Base-by-base conservation (phyloP, 106 monocot species). In the Dendrobium nobile region DNA sequence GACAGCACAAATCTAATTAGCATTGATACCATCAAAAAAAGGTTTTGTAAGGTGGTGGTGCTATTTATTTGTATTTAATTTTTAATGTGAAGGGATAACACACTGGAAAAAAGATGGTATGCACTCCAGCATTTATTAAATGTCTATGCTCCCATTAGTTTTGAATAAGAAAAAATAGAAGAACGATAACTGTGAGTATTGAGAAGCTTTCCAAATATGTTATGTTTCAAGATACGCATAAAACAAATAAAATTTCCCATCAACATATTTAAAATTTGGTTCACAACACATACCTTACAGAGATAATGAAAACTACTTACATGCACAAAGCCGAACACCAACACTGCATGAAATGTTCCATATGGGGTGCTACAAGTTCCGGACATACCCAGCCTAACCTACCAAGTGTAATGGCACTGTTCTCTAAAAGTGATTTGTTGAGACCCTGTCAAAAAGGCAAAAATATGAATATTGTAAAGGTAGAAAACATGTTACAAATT, bases 331-430 rank as follows among this genome's bases (percentile, higher is more conserved):
- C 87, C 65, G 85, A 70, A 82, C 98, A 99, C 98, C 98, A 99
- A 70, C 82, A 79, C 72, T 91, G 89, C 89, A 99, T 88, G 86
- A 99, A 99, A 87, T 99, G 98, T 43, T 91, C 92, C 84, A 93
- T 85, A 86, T 95, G 98, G 37, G 98, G 98, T 59, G 98, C 85
- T 18, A 99, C 95, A 85, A 91, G 81, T 31, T 99, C 98, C 27
- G 98, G 91, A 82, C 95, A 99, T 37, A 95, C 92, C 98, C 98
- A 99, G 9, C 86, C 89, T 61, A 99, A 87, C 86, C 98, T 94
- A 56, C 98, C 98, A 82, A 99, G 89, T 47, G 98, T 99, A 80
- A 99, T 99, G 43, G 95, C 95, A 88, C 98, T 90, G 37, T 99
- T 99, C 75, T 99, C 98, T 79, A 93, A 4, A 41, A 99, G 89